Percentiles rank a stretch among this genome's conserved stretches.
phyloP scores from a whole-genome alignment of 2,329 filamentous ascomycete genomes.

The Fusarium albosuccineum region DNA sequence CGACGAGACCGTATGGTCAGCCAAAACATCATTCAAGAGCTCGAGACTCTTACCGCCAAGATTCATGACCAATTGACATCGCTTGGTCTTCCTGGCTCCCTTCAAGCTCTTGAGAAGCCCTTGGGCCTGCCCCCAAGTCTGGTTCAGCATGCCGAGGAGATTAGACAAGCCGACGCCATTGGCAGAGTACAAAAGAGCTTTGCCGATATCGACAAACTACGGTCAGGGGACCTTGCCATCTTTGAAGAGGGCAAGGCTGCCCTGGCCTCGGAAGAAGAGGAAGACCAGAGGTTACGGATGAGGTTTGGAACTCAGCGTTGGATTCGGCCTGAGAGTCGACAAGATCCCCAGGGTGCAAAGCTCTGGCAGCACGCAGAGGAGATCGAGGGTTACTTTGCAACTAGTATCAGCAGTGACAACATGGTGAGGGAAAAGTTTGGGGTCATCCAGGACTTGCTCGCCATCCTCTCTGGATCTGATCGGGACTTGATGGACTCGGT shows the following conservation, averaged over 20 bases:
- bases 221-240: constrained; percentile 79
- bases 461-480: constrained; percentile 82
- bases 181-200: constrained; percentile 83
- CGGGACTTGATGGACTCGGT: constrained; percentile 88
- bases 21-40: constrained; percentile 84
- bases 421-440: constrained; percentile 82
- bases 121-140: constrained; percentile 88
- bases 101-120: constrained; percentile 95
- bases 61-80: constrained; percentile 85
- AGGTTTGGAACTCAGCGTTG: constrained; percentile 92
- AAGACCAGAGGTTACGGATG: constrained; percentile 80
- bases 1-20: constrained; percentile 91
- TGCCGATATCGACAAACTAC: constrained; percentile 91
- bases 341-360: constrained; percentile 75
- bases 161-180: constrained; percentile 89
- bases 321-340: constrained; percentile 76
- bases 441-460: constrained; percentile 79
- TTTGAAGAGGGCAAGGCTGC: constrained; percentile 88
- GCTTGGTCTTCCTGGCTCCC: constrained; percentile 88
- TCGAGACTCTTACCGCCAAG: constrained; percentile 84
- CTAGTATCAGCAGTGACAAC: constrained; percentile 66
- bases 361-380: constrained; percentile 81
- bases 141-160: constrained; percentile 91
- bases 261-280: constrained; percentile 82
- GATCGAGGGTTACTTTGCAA: constrained; percentile 87